A percentile compares a stretch with the other conserved stretches of the same genome.
These are phyloP conservation scores for Calonectria honghensis DNA, from an alignment of 2,329 filamentous ascomycete species.

Conservation along the genomic window DNA sequence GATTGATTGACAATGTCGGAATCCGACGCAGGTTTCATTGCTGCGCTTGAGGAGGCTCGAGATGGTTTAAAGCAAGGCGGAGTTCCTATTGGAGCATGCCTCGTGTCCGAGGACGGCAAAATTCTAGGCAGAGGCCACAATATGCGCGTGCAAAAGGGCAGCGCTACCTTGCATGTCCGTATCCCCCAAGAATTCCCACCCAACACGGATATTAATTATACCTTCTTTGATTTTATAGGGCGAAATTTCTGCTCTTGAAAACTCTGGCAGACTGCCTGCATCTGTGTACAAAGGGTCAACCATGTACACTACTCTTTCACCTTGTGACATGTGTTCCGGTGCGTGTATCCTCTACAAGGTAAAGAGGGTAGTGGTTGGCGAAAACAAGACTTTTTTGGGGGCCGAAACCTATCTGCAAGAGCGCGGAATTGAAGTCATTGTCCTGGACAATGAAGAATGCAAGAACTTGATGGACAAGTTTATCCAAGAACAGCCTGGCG, in stretches of 20 bases:
- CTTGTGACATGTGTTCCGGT: conserved; percentile 89
- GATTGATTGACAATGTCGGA: conserved; percentile 22
- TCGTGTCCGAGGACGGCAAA: conserved; percentile 81
- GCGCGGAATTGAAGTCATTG: conserved; percentile 83
- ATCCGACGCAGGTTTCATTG: conserved; percentile 29
- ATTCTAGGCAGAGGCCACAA: conserved; percentile 85
- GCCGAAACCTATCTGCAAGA: conserved; percentile 82
- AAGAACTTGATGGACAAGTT: conserved; percentile 82
- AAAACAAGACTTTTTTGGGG: conserved; percentile 85
- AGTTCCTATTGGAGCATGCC: conserved; percentile 67
- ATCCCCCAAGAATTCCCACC: neutral
- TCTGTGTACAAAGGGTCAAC: conserved; percentile 79
- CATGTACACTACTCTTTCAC: conserved; percentile 89
- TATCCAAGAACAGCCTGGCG: conserved; percentile 81
- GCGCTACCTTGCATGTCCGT: conserved; percentile 82
- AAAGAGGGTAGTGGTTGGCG: conserved; percentile 83
- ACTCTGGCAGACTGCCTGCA: conserved; percentile 82
- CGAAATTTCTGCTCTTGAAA: conserved; percentile 85
- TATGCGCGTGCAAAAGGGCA: conserved; percentile 83
- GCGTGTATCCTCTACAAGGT: conserved; percentile 86
- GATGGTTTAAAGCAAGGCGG: conserved; percentile 27
- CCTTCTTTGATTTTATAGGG: conserved; percentile 67
- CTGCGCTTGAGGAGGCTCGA: conserved; percentile 32
- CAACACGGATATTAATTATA: neutral
- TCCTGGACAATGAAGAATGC: conserved; percentile 79